Evolutionary conservation across 805 yeast species (phyloP), one percentile per base, ranked within the genome.

Genomic region (Wickerhamomyces bovis): DNA sequence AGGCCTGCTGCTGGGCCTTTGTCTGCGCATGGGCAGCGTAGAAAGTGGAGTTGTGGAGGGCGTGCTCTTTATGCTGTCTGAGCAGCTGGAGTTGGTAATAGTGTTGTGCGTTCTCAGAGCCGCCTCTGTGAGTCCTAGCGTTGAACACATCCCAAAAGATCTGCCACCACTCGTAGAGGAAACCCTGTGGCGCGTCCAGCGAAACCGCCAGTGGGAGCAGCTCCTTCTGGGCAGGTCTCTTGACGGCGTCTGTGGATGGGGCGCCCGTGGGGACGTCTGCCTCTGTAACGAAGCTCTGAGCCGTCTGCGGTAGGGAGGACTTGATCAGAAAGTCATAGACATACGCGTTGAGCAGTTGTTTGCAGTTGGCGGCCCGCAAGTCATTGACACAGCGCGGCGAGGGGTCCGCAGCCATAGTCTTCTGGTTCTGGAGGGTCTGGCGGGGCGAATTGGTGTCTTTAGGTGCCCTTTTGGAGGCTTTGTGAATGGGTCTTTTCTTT

Each of bases 91-190:
- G 71, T 53, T 83, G 86, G 57, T 80, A 81, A 65, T 85, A 87
- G 58, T 84, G 86, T 41, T 78, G 76, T 3, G 94, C 92, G 47
- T 77, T 68, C 2, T 73, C 68, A 4, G 85, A 77, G 13, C 82
- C 79, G 15, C 80, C 83, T 48, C 81, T 70, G 52, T 77, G 80
- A 38, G 87, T 80, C 55, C 89, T 75, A 3, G 95, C 95, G 58
- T 85, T 85, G 65, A 84, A 87, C 25, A 89, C 82, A 62, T 89
- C 97, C 97, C 97, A 90, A 62, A 89, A 90, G 16, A 90, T 81
- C 70, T 81, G 89, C 97, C 97, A 89, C 97, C 97, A 89, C 63
- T 90, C 97, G 58, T 79, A 83, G 21, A 89, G 67, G 58, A 88
- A 89, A 7, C 96, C 94, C 56, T 83, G 87, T 0, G 95, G 94